Evolutionary conservation across 176 grass and related monocot species (phyloP).

Genomic region (Puccinellia tenuiflora): DNA sequence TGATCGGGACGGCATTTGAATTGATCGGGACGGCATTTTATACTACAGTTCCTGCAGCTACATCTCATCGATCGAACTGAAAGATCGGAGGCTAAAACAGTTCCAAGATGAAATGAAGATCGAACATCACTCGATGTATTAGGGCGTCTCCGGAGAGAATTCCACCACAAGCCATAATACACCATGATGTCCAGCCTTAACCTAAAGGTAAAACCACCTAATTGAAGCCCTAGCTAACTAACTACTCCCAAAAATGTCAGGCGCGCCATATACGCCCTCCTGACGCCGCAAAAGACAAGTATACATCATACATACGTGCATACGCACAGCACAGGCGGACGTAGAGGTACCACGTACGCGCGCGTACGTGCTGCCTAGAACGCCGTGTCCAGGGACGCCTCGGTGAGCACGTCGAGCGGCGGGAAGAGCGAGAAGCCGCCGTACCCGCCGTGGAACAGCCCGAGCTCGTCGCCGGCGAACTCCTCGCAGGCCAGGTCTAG

Average conservation of each 20-base stretch:
- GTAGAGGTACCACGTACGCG: neutral
- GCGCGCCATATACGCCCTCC: neutral
- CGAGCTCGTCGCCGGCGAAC: conserved; percentile 78
- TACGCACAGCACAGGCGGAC: neutral
- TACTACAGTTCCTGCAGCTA: neutral
- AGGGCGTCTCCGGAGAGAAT: conserved; percentile 20
- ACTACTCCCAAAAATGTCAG: conserved; percentile 13
- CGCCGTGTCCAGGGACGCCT: conserved; percentile 68
- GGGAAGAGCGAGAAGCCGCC: conserved; percentile 69
- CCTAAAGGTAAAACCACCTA: neutral
- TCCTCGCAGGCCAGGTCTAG: conserved; percentile 86
- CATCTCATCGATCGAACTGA: neutral
- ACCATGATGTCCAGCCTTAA: conserved; percentile 32
- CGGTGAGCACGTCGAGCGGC: conserved; percentile 48
- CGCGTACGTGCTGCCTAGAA: conserved; percentile 40
- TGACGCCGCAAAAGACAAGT: neutral
- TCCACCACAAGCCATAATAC: conserved; percentile 32
- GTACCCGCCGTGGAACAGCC: conserved; percentile 51
- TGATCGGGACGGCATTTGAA: no score
- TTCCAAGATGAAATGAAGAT: neutral
- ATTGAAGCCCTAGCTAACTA: neutral
- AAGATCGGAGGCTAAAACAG: neutral
- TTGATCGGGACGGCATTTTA: no score
- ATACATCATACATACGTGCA: neutral
- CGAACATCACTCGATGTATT: conserved; percentile 45